Evolutionary conservation across 1,284 basidiomycete species (phyloP).

Genomic region (Malassezia pachydermatis): DNA sequence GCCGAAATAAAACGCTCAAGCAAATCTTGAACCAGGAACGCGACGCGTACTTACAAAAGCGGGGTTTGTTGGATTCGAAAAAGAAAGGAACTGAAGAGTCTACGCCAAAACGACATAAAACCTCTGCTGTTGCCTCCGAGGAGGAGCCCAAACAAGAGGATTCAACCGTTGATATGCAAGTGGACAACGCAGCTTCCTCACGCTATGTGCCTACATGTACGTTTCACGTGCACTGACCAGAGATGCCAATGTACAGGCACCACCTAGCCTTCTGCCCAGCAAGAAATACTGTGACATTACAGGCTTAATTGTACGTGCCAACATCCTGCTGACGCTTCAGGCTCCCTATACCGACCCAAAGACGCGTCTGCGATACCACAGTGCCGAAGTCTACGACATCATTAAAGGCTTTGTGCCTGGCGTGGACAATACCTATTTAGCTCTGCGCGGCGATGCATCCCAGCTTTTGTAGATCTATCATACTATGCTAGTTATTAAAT

Average conservation of each 20-base stretch:
- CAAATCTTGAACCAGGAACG: conserved; percentile 35
- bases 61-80: background rate
- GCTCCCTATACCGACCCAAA: conserved; percentile 75
- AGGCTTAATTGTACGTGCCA: conserved; percentile 59
- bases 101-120: conserved; percentile 3
- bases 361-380: conserved; percentile 69
- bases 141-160: background rate
- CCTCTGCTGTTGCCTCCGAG: no score
- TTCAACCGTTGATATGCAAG: background rate
- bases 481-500: conserved; percentile 6
- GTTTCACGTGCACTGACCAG: conserved; percentile 10
- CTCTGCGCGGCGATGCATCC: conserved; percentile 36
- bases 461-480: conserved; percentile 27
- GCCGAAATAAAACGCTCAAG: conserved; percentile 38
- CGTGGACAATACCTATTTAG: conserved; percentile 40
- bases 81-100: conserved; percentile 1
- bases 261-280: conserved; percentile 67
- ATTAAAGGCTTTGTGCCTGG: conserved; percentile 62
- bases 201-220: conserved; percentile 17
- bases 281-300: conserved; percentile 77
- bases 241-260: conserved; percentile 75
- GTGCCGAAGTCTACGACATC: conserved; percentile 72
- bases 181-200: background rate
- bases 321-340: conserved; percentile 47
- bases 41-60: conserved; percentile 21